These are phyloP conservation scores for Mortierella claussenii DNA, from an alignment of 192 early-diverging fungal genomes.

Conservation along the genomic window DNA sequence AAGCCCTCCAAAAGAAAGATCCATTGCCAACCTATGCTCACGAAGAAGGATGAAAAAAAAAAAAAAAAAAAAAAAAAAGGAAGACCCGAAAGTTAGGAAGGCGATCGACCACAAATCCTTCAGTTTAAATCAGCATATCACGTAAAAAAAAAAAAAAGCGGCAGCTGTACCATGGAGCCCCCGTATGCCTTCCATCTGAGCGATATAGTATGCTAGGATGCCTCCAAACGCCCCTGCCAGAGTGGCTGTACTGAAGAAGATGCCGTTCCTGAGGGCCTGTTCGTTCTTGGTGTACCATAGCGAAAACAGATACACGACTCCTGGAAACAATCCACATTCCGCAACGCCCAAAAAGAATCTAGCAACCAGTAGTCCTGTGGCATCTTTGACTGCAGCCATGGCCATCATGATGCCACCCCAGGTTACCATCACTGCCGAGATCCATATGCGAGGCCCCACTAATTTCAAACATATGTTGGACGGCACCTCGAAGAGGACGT, in stretches of 20 bases:
- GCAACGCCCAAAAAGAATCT: slow-evolving; percentile 69
- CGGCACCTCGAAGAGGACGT: slow-evolving; percentile 73
- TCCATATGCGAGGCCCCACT: slow-evolving; percentile 63
- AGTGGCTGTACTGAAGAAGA: slow-evolving; percentile 60
- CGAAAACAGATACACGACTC: slow-evolving; percentile 60
- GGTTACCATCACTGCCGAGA: slow-evolving; percentile 61
- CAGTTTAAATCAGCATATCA: no score
- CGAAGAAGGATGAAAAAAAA: no score
- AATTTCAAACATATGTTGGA: slow-evolving; percentile 71
- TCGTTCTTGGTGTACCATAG: slow-evolving; percentile 66
- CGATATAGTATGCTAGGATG: slow-evolving; percentile 67
- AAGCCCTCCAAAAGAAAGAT: slow-evolving; percentile 76
- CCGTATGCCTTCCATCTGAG: slow-evolving; percentile 60
- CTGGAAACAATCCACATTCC: slow-evolving; percentile 68
- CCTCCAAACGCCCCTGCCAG: slow-evolving; percentile 70
- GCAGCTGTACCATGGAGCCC: no score
- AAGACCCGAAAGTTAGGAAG: no score
- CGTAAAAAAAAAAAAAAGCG: no score
- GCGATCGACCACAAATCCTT: no score
- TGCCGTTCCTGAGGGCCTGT: slow-evolving; percentile 59
- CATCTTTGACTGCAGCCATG: slow-evolving; percentile 55
- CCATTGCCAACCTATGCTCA: slow-evolving; percentile 71
- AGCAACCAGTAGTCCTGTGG: slow-evolving; percentile 52
- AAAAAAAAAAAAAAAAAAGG: no score
- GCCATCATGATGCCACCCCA: slow-evolving; percentile 62